Evolutionary conservation across 129 eudicot genomes (phyloP).

Genomic region (Deinandra increscens): DNA sequence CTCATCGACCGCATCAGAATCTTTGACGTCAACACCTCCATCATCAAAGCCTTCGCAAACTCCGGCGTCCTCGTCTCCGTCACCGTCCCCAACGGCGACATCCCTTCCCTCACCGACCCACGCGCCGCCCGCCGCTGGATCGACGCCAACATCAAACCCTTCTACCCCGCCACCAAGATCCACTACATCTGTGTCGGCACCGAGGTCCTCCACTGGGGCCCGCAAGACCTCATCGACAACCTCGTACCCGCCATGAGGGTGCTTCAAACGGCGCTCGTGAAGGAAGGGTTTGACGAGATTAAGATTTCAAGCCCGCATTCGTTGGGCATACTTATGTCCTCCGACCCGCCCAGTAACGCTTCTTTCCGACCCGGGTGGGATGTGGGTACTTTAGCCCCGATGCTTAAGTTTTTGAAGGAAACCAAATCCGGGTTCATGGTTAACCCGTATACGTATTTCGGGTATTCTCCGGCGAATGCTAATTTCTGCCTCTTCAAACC

Average conservation of each 20-base stretch:
- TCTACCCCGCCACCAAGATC: constrained; percentile 62
- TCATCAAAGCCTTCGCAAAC: constrained; percentile 71
- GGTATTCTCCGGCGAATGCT: constrained; percentile 44
- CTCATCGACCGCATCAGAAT: constrained; percentile 61
- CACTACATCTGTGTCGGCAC: constrained; percentile 71
- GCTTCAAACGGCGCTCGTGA: constrained; percentile 51
- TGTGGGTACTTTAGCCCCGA: constrained; percentile 58
- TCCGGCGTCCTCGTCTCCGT: constrained; percentile 66
- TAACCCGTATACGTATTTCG: constrained; percentile 91
- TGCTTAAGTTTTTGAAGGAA: constrained; percentile 57
- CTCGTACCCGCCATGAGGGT: constrained; percentile 80
- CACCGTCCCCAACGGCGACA: constrained; percentile 89
- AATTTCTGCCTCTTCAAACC: constrained; percentile 48
- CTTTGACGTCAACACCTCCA: constrained; percentile 66
- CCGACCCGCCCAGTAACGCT: constrained; percentile 79
- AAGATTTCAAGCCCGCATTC: constrained; percentile 80
- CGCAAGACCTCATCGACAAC: constrained; percentile 59
- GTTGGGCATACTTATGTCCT: constrained; percentile 48
- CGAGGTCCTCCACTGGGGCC: constrained; percentile 96
- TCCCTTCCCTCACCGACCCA: constrained; percentile 49
- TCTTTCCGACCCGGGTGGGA: constrained; percentile 95
- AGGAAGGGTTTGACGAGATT: constrained; percentile 43
- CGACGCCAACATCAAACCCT: constrained; percentile 51
- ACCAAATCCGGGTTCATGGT: constrained; percentile 83
- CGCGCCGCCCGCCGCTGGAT: constrained; percentile 69